Base-by-base conservation (phyloP, 164 flowering plant species). In the Cinnamomum chago region DNA sequence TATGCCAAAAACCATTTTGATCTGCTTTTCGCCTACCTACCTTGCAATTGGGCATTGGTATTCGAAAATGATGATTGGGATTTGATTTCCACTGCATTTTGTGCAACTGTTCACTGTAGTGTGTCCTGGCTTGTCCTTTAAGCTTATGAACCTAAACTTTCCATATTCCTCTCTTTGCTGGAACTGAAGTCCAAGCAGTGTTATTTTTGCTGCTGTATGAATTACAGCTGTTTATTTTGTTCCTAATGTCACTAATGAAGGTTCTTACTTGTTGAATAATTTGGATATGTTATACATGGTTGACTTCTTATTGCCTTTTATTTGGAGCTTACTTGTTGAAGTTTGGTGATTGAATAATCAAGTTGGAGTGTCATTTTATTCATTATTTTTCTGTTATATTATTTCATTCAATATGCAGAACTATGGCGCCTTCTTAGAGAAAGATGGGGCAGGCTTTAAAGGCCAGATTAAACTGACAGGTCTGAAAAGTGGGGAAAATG, bases 361-460 rank as follows among this genome's bases (percentile, higher is more conserved):
- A 64, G 24, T 13, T 64, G 67, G 33, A 22, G 67, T 64, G 67
- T 22, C 28, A 64, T 64, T 25, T 64, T 25, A 50, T 15, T 52
- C 30, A 15, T 1, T 14, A 15, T 25, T 25, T 25, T 17, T 71
- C 47, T 24, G 23, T 74, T 60, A 35, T 75, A 30, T 69, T 22
- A 72, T 70, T 75, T 72, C 66, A 72, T 58, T 78, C 25, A 25
- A 80, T 64, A 28, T 70, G 66, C 90, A 94, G 98, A 94, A 94
- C 66, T 92, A 89, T 83, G 98, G 97, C 65, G 97, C 97, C 67
- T 91, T 87, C 77, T 62, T 90, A 64, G 98, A 94, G 89, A 89
- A 82, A 85, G 98, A 94, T 85, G 98, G 97, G 62, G 98, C 88
- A 62, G 98, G 98, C 23, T 85, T 94, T 73, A 90, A 74, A 79